Evolutionary conservation across 495 filamentous ascomycete genomes (phyloP), one percentile per base, ranked within the genome.

Genomic region (Amniculicola lignicola): DNA sequence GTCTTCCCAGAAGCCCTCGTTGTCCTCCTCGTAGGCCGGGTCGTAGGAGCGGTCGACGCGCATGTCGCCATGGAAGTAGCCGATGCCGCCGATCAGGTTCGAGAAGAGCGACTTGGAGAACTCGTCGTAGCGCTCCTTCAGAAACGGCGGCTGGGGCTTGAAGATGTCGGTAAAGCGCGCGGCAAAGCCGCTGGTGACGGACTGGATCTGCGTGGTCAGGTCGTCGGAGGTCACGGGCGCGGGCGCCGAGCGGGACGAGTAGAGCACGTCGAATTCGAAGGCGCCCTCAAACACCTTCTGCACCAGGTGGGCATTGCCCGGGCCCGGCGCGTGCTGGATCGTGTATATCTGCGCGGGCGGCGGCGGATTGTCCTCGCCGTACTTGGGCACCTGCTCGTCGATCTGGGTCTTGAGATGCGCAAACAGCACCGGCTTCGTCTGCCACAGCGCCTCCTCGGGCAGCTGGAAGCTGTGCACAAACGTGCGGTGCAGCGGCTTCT

Each of bases 1-100:
- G 61, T 95, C 93, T 70, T 95, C 88, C 90, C 90, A 96, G 75
- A 97, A 97, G 4, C 89, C 90, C 72, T 98, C 93, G 55, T 93
- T 89, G 57, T 96, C 91, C 71, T 98, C 93, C 12, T 94, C 89
- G 56, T 98, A 97, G 61, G 93, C 93, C 4, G 85, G 78, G 15
- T 87, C 88, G 60, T 89, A 89, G 0, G 91, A 95, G 40, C 90
- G 87, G 65, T 98, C 94, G 21, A 94, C 88, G 31, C 96, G 66
- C 15, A 85, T 80, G 45, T 90, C 79, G 22, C 93, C 93, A 66
- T 93, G 80, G 74, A 98, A 98, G 70, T 91, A 96, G 0, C 93
- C 93, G 69, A 98, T 90, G 25, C 94, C 93, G 44, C 93, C 93
- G 27, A 96, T 76, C 28, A 98, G 77, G 69, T 98, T 98, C 4